These are phyloP conservation scores for Aphanocladium album DNA, from an alignment of 2,329 filamentous ascomycete genomes.

Conservation along the genomic window DNA sequence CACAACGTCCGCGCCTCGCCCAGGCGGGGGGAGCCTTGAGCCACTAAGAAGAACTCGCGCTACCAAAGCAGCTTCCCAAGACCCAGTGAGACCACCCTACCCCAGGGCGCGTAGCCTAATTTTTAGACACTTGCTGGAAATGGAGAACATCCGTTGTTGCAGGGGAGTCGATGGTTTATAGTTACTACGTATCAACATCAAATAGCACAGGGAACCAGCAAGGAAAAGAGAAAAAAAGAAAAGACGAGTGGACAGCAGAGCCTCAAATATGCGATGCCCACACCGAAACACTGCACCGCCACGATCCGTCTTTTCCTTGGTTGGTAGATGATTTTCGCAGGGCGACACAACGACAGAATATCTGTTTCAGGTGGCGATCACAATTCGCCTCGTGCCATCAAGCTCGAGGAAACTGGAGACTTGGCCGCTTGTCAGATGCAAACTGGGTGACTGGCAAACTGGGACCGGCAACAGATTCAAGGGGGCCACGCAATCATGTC, in stretches of 20 bases:
- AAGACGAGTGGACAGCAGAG: neutral
- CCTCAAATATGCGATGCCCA: neutral
- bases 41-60: neutral
- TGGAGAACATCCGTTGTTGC: neutral
- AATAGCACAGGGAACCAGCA: too few relatives aligned
- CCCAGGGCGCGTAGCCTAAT: neutral
- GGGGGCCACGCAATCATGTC: neutral
- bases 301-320: too few relatives aligned
- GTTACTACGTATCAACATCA: too few relatives aligned
- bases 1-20: neutral
- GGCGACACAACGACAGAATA: neutral
- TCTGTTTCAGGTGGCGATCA: neutral
- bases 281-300: neutral
- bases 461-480: too few relatives aligned
- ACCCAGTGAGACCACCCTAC: too few relatives aligned
- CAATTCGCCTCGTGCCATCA: neutral
- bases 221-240: too few relatives aligned
- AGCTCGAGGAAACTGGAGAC: neutral
- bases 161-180: neutral
- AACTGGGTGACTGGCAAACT: too few relatives aligned
- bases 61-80: too few relatives aligned
- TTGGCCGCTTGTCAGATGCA: too few relatives aligned
- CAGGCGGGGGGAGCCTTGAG: neutral
- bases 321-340: too few relatives aligned
- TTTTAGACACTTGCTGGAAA: neutral